Percentiles rank a stretch among this genome's conserved stretches.
Conservation (phyloP, 2,329 filamentous ascomycete genomes). For the Lachnellula cervina region DNA sequence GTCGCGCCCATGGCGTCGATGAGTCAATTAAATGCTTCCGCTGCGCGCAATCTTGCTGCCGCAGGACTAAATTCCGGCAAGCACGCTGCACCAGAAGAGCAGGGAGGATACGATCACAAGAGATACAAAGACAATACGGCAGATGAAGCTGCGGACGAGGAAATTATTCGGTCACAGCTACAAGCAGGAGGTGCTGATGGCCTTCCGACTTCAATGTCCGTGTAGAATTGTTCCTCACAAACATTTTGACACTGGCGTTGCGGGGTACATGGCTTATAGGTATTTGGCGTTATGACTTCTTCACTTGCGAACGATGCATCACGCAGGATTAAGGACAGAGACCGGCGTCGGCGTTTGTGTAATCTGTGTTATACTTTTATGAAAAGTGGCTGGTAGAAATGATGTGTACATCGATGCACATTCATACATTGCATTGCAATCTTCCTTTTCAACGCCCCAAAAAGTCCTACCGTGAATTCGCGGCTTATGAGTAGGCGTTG, state of each 20-base stretch:
- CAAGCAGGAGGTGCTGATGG: constrained; percentile 38
- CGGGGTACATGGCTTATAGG: not conserved
- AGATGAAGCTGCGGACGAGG: constrained; percentile 45
- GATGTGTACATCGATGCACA: not conserved
- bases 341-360: not conserved
- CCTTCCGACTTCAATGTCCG: constrained; percentile 16
- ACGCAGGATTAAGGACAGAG: not conserved
- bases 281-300: not conserved
- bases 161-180: constrained; percentile 49
- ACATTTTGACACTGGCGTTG: constrained; percentile 9
- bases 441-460: not conserved
- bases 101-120: constrained; percentile 24
- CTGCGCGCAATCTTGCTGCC: constrained; percentile 32
- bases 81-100: constrained; percentile 20
- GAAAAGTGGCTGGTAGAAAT: not conserved
- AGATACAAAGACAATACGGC: constrained; percentile 37
- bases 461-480: not conserved
- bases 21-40: constrained; percentile 33
- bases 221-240: constrained; percentile 14
- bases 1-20: constrained; percentile 32
- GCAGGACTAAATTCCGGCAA: constrained; percentile 27
- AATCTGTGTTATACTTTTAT: not conserved
- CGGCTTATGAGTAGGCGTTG: constrained; percentile 44
- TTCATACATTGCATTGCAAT: not conserved
- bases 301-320: not conserved